Percentiles rank a stretch among this genome's conserved stretches.
Conservation (phyloP, 176 grass and related monocot species). For the Saccharum spontaneum region DNA sequence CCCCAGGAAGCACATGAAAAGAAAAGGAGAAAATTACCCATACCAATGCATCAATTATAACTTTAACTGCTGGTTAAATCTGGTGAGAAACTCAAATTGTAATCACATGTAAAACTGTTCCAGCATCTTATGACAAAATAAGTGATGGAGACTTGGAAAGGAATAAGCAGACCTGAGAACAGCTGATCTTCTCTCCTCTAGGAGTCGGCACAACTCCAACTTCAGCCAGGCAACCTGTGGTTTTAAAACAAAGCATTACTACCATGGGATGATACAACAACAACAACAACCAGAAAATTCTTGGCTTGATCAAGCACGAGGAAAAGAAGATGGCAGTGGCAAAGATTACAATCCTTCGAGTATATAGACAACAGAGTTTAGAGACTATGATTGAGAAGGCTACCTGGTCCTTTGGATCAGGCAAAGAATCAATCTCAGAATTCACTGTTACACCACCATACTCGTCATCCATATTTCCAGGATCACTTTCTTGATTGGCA, state of each 20-base stretch:
- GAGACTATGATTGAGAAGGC: conserved; percentile 16
- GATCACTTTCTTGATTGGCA: conserved; percentile 51
- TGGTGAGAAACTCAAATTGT: background rate
- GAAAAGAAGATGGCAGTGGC: background rate
- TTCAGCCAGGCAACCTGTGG: conserved; percentile 80
- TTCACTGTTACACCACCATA: conserved; percentile 58
- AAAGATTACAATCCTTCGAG: conserved; percentile 20
- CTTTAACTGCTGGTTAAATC: background rate
- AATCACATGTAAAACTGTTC: conserved; percentile 18
- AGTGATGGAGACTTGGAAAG: background rate
- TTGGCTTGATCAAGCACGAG: conserved; percentile 25
- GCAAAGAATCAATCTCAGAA: conserved; percentile 77
- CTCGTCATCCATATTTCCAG: conserved; percentile 52
- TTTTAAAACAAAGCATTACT: conserved; percentile 25
- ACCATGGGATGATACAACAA: background rate
- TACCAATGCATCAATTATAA: background rate
- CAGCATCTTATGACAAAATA: conserved; percentile 25
- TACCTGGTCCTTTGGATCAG: conserved; percentile 95
- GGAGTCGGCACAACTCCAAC: conserved; percentile 77
- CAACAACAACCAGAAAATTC: background rate
- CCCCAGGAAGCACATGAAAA: background rate
- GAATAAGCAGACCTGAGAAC: conserved; percentile 72
- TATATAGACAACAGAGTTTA: background rate
- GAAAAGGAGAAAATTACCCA: background rate
- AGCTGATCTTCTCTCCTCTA: conserved; percentile 96